A percentile compares a stretch with the other conserved stretches of the same genome.
Evolutionary conservation across 2,329 filamentous ascomycete species (phyloP).

Genomic region (Colletotrichum costaricense): DNA sequence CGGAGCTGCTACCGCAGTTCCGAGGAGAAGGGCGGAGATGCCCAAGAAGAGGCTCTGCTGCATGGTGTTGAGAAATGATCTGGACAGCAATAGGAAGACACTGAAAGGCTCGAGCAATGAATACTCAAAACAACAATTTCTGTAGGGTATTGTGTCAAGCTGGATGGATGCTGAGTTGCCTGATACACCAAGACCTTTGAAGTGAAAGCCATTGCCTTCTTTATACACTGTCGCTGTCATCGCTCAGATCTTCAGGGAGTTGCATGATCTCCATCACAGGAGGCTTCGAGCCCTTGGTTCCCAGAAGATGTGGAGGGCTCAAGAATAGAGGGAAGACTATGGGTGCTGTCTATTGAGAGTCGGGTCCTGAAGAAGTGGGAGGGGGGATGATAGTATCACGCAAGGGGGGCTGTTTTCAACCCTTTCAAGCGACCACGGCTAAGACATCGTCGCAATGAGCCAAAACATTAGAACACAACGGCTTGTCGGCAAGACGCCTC

Average conservation of each 20-base stretch:
- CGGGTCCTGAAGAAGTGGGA: neutral
- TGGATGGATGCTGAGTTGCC: neutral
- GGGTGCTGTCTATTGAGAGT: neutral
- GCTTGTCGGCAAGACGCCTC: neutral
- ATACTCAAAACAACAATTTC: neutral
- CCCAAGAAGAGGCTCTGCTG: constrained; percentile 1
- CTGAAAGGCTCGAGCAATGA: neutral
- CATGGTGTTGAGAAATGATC: constrained; percentile 4
- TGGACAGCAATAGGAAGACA: neutral
- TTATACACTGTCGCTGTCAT: constrained; percentile 11
- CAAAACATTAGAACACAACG: neutral
- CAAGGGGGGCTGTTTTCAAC: constrained; percentile 8
- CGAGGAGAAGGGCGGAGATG: neutral
- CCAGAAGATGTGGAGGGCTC: neutral
- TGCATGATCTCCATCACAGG: neutral
- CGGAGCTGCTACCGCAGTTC: constrained; percentile 4
- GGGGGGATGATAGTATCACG: constrained; percentile 4
- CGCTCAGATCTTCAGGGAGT: neutral
- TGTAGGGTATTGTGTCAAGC: neutral
- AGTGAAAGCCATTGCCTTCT: neutral
- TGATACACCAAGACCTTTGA: too few relatives aligned
- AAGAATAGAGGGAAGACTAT: constrained; percentile 27
- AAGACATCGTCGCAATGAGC: constrained; percentile 13
- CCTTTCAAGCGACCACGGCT: constrained; percentile 1
- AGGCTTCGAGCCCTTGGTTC: neutral